A percentile compares a stretch with the other conserved stretches of the same genome.
Conservation (phyloP, 495 filamentous ascomycete genomes). For the Amphirosellinia nigrospora region DNA sequence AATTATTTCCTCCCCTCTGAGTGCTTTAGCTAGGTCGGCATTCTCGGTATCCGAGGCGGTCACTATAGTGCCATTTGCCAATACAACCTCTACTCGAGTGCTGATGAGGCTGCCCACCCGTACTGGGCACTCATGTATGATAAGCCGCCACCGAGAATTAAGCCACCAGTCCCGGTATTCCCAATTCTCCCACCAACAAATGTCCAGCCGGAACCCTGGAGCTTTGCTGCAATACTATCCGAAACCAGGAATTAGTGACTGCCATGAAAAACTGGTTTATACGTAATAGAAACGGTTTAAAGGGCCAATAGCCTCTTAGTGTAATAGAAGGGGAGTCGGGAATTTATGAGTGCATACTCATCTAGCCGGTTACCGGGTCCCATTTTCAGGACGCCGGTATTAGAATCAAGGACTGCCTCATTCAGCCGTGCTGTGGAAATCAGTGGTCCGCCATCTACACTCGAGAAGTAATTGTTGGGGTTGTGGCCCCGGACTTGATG, state of each 20-base stretch:
- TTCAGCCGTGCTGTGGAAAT: constrained; percentile 57
- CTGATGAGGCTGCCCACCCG: constrained; percentile 62
- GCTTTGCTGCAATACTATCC: constrained; percentile 46
- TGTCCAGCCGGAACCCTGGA: constrained; percentile 53
- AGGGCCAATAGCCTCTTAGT: no score
- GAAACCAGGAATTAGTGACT: not conserved
- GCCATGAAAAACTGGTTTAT: not conserved
- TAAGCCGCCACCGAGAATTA: constrained; percentile 51
- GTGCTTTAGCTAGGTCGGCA: constrained; percentile 49
- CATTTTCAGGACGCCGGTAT: constrained; percentile 50
- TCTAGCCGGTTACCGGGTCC: constrained; percentile 58
- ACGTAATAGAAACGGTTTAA: not conserved
- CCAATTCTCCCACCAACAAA: constrained; percentile 59
- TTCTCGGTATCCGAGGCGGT: constrained; percentile 52
- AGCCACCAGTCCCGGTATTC: constrained; percentile 53
- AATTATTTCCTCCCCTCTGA: constrained; percentile 60
- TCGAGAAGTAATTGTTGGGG: constrained; percentile 55
- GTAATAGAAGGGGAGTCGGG: not conserved
- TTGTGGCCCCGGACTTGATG: constrained; percentile 61
- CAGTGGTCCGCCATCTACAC: constrained; percentile 57
- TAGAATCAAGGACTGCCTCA: constrained; percentile 50
- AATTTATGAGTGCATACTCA: constrained; percentile 25
- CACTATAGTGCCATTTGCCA: constrained; percentile 61
- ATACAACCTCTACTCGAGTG: constrained; percentile 63
- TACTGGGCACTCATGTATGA: constrained; percentile 61